Evolutionary conservation across 1,284 basidiomycete genomes (phyloP).

Genomic region (Sanghuangporus sanghuang): DNA sequence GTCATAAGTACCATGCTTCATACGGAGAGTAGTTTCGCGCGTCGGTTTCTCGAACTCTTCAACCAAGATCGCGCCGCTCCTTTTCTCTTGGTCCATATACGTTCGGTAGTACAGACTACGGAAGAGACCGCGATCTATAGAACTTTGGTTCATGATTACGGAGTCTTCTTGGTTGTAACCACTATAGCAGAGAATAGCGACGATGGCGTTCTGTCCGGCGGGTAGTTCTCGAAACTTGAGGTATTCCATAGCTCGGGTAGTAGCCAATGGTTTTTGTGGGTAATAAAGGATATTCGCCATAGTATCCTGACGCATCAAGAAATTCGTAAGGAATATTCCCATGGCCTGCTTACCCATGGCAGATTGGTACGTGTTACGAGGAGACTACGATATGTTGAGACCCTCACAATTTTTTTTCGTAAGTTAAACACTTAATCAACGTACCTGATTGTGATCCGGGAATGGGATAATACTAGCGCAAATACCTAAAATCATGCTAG

Average conservation of each 20-base stretch:
- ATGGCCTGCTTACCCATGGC: constrained; percentile 99
- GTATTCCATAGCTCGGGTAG: constrained; percentile 98
- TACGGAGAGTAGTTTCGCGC: constrained; percentile 87
- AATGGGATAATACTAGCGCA: constrained; percentile 99
- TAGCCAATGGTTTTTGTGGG: constrained; percentile 97
- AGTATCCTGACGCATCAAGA: constrained; percentile 96
- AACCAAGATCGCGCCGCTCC: constrained; percentile 85
- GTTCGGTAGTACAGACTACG: constrained; percentile 98
- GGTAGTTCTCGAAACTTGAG: constrained; percentile 96
- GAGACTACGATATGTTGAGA: constrained; percentile 57
- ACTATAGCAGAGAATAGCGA: constrained; percentile 97
- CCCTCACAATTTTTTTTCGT: constrained; percentile 1
- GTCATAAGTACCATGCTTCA: constrained; percentile 99
- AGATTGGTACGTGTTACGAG: constrained; percentile 98
- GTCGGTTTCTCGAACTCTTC: constrained; percentile 99
- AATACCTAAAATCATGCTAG: constrained; percentile 97
- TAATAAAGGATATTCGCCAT: constrained; percentile 99
- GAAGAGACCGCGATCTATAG: constrained; percentile 97
- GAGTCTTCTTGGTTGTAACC: constrained; percentile 99
- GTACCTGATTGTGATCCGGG: constrained; percentile 97
- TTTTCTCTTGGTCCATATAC: constrained; percentile 98
- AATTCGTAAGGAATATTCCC: constrained; percentile 98
- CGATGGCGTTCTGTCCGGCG: constrained; percentile 97
- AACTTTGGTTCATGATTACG: constrained; percentile 99
- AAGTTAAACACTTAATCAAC: constrained; percentile 23